Conservation (phyloP, 768 basidiomycete species). For the Trametes villosa region DNA sequence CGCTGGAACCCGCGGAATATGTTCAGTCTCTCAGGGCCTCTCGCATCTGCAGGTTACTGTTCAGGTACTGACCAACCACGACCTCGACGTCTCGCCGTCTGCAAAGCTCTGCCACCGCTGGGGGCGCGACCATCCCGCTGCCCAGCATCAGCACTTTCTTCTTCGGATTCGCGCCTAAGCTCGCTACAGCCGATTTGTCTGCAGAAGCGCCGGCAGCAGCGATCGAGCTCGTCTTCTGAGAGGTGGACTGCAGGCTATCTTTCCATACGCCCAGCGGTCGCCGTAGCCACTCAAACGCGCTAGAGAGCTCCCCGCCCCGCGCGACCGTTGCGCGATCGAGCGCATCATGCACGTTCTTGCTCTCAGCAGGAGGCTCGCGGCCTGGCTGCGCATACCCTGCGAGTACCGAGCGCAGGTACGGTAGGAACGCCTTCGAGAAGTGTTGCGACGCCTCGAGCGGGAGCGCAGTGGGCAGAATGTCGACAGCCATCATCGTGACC, state of each 20-base stretch:
- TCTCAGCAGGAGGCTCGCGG: conserved; percentile 21
- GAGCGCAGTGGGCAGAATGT: conserved; percentile 87
- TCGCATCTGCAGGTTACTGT: neutral
- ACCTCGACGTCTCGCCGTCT: conserved; percentile 65
- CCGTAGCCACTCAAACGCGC: conserved; percentile 62
- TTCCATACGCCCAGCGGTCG: conserved; percentile 52
- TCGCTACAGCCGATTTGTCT: neutral
- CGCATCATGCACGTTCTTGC: conserved; percentile 43
- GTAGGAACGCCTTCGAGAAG: conserved; percentile 68
- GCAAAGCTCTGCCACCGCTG: conserved; percentile 78
- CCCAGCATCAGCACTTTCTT: conserved; percentile 83
- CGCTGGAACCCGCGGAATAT: no score
- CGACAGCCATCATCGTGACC: conserved; percentile 86
- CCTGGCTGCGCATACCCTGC: conserved; percentile 38
- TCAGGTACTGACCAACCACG: conserved; percentile 66
- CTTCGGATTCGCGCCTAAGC: no score
- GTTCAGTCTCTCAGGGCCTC: neutral
- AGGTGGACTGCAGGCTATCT: neutral
- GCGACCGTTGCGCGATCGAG: conserved; percentile 77
- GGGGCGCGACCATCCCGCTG: conserved; percentile 95
- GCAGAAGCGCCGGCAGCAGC: neutral
- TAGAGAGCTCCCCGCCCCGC: conserved; percentile 54
- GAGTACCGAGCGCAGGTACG: conserved; percentile 68
- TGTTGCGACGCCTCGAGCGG: conserved; percentile 80
- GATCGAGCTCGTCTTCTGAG: no score